Evolutionary conservation across 2,329 filamentous ascomycete species (phyloP), one percentile per base, ranked within the genome.

Genomic region (Alternaria brassicae): DNA sequence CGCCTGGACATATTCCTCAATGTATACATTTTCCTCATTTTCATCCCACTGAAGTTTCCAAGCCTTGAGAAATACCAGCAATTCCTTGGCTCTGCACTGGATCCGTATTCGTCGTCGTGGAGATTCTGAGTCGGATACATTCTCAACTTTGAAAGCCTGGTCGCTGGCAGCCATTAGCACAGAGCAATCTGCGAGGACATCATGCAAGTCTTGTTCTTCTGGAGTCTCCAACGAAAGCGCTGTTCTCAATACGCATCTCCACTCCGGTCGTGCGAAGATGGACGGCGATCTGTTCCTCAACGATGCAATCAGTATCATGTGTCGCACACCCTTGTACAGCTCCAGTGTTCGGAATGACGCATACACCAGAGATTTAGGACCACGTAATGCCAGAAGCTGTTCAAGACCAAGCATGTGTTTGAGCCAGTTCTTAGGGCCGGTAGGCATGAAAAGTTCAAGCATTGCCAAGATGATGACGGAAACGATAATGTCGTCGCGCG

Each of bases 331-430:
- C 40, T 65, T 71, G 44, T 72, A 72, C 17, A 73, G 28, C 21
- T 65, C 56, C 12, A 60, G 41, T 7, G 66, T 68, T 36, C 62
- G 49, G 4, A 41, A 39, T 2, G 70, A 68, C 21, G 49, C 59
- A 21, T 49, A 39, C 23, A 23, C 28, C 15, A 61, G 32, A 6
- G 44, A 50, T 3, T 23, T 51, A 2, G 66, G 67, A 10, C 62
- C 65, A 21, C 72, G 70, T 13, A 76, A 63, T 27, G 62, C 65
- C 7, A 75, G 57, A 6, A 76, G 52, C 30, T 56, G 58, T 44
- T 76, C 72, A 6, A 75, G 47, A 6, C 72, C 72, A 36, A 58
- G 41, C 63, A 75, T 73, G 47, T 76, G 73, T 27, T 72, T 71
- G 17, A 73, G 23, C 56, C 67, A 70, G 25, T 67, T 58, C 15